Evolutionary conservation across 179 eudicot species (phyloP).

Genomic region (Drosera spatulata): DNA sequence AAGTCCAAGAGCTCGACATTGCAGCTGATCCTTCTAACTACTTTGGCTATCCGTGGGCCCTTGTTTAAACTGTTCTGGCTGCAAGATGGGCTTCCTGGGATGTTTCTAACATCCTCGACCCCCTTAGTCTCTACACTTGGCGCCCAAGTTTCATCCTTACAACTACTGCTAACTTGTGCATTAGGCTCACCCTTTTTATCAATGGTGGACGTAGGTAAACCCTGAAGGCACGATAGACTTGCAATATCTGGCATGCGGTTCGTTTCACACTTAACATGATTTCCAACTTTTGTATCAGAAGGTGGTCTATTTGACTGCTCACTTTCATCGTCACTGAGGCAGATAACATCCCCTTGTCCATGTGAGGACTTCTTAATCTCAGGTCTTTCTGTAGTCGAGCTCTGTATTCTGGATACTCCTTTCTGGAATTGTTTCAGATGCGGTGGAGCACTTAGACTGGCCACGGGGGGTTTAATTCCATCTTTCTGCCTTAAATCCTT

Average conservation of each 20-base stretch:
- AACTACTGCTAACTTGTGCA: not conserved
- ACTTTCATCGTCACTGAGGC: conserved; percentile 85
- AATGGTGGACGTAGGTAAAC: conserved; percentile 18
- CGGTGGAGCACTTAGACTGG: conserved; percentile 10
- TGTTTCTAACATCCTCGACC: conserved; percentile 24
- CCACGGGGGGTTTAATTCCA: conserved; percentile 10
- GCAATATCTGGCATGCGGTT: conserved; percentile 20
- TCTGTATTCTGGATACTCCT: conserved; percentile 8
- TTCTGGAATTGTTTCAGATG: conserved; percentile 15
- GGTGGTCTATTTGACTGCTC: conserved; percentile 28
- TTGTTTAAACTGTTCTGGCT: conserved; percentile 57
- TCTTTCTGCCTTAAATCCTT: conserved; percentile 10
- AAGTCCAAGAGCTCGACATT: conserved; percentile 64
- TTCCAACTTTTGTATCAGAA: conserved; percentile 22
- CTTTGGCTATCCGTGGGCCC: conserved; percentile 96
- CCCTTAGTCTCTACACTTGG: conserved; percentile 12
- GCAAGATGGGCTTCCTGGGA: conserved; percentile 43
- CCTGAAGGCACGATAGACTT: conserved; percentile 18
- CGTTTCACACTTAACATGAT: conserved; percentile 21
- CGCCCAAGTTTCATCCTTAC: too few relatives aligned
- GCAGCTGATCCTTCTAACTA: conserved; percentile 76
- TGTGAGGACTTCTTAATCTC: conserved; percentile 22
- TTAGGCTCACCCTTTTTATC: conserved; percentile 8
- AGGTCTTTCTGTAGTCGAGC: conserved; percentile 14
- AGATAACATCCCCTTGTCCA: conserved; percentile 41